Evolutionary conservation across 2,329 filamentous ascomycete genomes (phyloP).

Genomic region (Botrytis pseudocinerea): DNA sequence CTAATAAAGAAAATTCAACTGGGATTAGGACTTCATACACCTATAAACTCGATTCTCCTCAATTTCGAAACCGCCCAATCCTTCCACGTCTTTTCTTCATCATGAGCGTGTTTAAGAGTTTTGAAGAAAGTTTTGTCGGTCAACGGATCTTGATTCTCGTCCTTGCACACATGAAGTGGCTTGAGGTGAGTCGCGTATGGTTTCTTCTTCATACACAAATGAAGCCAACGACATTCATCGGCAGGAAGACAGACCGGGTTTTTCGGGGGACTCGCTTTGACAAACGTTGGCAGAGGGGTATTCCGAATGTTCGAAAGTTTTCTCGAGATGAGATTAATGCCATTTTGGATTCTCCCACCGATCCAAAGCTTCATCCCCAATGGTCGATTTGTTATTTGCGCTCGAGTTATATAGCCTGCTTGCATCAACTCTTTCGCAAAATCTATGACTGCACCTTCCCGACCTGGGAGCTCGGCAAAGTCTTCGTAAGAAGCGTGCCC

Average conservation of each 20-base stretch:
- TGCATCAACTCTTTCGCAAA: conserved; percentile 3
- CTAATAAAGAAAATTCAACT: not conserved
- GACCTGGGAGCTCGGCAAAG: not conserved
- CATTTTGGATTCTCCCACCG: not conserved
- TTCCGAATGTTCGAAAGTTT: not conserved
- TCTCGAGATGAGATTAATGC: not conserved
- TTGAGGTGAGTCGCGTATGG: not conserved
- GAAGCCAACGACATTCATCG: not conserved
- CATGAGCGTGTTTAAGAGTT: not conserved
- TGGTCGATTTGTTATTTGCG: not conserved
- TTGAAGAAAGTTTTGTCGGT: not conserved
- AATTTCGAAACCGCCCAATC: not conserved
- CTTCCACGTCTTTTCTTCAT: not conserved
- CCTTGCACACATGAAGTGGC: not conserved
- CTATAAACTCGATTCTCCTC: conserved; percentile 4
- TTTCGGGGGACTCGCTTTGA: not conserved
- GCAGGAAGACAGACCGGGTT: not conserved
- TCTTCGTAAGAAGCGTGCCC: not conserved
- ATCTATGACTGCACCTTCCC: not conserved
- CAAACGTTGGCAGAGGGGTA: not conserved
- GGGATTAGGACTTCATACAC: not conserved
- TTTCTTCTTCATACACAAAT: conserved; percentile 3
- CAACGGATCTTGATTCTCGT: not conserved
- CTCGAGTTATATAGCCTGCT: conserved; percentile 5
- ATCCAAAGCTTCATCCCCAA: no score